Conservation (phyloP, 202 grass and related monocot genomes). For the Elaeis oleifera region DNA sequence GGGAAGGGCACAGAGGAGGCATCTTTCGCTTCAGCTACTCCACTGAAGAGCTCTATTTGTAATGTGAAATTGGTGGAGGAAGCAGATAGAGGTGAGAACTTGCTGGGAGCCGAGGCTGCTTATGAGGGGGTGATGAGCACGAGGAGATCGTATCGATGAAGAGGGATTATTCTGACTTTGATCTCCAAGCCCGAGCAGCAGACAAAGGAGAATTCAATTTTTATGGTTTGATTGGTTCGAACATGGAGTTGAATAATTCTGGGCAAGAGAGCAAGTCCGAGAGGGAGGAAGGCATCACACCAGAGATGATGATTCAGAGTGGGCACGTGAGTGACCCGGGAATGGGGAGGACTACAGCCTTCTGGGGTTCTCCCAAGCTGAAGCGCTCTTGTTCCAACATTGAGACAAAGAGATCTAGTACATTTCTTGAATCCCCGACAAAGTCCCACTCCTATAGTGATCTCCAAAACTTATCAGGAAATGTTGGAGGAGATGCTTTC, state of each 20-base stretch:
- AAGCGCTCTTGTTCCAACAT: constrained; percentile 92
- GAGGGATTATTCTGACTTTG: constrained; percentile 23
- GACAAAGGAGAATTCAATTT: constrained; percentile 11
- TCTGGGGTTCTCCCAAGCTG: constrained; percentile 26
- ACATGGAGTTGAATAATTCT: neutral
- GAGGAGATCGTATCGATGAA: constrained; percentile 27
- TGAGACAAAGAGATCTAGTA: constrained; percentile 50
- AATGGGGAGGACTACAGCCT: neutral
- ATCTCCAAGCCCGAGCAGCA: constrained; percentile 8
- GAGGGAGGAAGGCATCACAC: neutral
- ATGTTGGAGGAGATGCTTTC: neutral
- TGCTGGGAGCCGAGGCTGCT: constrained; percentile 12
- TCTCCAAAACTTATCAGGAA: constrained; percentile 18
- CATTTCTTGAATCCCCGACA: constrained; percentile 25
- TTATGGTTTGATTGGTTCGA: neutral
- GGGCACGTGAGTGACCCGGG: constrained; percentile 16
- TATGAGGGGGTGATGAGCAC: constrained; percentile 28
- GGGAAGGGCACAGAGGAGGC: neutral
- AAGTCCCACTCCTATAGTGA: constrained; percentile 58
- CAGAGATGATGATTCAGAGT: constrained; percentile 11
- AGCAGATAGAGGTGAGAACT: constrained; percentile 1
- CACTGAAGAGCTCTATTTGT: neutral
- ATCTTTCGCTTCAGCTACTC: neutral
- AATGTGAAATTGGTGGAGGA: constrained; percentile 3
- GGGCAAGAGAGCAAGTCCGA: neutral